A percentile compares a stretch with the other conserved stretches of the same genome.
phyloP scores from a whole-genome alignment of 2,329 filamentous ascomycete species.

The Diaporthe citri region DNA sequence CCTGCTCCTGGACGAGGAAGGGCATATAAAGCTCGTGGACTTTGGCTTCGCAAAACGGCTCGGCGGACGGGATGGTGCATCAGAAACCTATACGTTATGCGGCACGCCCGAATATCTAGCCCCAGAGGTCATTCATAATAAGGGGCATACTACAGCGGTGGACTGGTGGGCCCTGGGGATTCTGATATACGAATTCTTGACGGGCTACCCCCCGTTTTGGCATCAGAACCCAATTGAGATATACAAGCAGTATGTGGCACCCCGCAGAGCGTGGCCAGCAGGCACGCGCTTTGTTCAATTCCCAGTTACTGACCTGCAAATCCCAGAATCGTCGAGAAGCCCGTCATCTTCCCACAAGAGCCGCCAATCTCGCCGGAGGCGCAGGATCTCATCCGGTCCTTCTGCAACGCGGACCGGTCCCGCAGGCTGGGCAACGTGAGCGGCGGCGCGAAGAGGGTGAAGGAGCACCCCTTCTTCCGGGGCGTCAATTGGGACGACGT shows the following conservation, averaged over 20 bases:
- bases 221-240: constrained; percentile 89
- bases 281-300: too few species aligned
- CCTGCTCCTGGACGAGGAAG: constrained; percentile 80
- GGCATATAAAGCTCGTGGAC: constrained; percentile 86
- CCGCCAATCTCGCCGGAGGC: constrained; percentile 75
- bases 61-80: constrained; percentile 60
- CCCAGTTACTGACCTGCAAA: constrained; percentile 40
- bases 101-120: constrained; percentile 88
- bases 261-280: neutral
- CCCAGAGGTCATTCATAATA: constrained; percentile 87
- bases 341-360: constrained; percentile 79
- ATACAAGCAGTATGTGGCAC: constrained; percentile 76
- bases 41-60: constrained; percentile 89
- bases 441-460: constrained; percentile 79
- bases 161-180: constrained; percentile 93
- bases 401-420: constrained; percentile 85
- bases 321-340: constrained; percentile 80
- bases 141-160: constrained; percentile 80
- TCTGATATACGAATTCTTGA: constrained; percentile 86
- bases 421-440: constrained; percentile 83
- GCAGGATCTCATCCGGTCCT: constrained; percentile 79
- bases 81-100: constrained; percentile 85
- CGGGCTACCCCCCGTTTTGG: constrained; percentile 89
- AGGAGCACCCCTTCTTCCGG: constrained; percentile 81
- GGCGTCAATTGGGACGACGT: constrained; percentile 81